A percentile compares a stretch with the other conserved stretches of the same genome.
Conservation (phyloP, 2,329 filamentous ascomycete genomes). For the Colletotrichum liaoningense region DNA sequence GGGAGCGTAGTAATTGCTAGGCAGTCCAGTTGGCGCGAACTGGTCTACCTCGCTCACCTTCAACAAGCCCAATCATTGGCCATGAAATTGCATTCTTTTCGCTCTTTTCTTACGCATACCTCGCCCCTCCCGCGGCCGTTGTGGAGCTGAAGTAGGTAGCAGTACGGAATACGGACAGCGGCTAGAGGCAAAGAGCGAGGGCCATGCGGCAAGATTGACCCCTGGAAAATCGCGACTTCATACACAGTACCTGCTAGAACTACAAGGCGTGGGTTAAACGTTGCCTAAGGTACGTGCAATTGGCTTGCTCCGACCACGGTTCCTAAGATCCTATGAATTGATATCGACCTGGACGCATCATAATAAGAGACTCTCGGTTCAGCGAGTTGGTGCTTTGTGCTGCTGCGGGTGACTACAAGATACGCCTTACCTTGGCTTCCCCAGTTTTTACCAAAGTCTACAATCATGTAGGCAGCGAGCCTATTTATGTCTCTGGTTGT, state of each 20-base stretch:
- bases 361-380: neutral
- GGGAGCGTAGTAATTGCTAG: neutral
- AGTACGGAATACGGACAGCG: neutral
- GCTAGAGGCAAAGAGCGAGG: constrained; percentile 1
- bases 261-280: constrained; percentile 6
- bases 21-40: neutral
- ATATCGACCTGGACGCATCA: constrained; percentile 9
- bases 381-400: neutral
- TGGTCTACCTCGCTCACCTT: neutral
- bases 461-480: constrained; percentile 14
- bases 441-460: constrained; percentile 21
- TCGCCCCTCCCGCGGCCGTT: constrained; percentile 4
- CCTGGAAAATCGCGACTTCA: neutral
- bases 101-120: neutral
- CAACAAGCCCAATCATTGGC: neutral
- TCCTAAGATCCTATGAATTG: neutral
- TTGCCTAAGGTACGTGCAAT: neutral
- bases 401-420: constrained; percentile 14
- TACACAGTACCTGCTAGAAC: neutral
- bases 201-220: constrained; percentile 8
- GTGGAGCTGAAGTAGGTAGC: constrained; percentile 12
- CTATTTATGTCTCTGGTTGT: constrained; percentile 15
- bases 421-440: constrained; percentile 14
- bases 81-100: neutral
- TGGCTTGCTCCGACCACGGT: neutral